Percentiles rank a stretch among this genome's conserved stretches.
phyloP scores from a whole-genome alignment of 129 eudicot genomes.

The Pseudognaphalium luteoalbum region DNA sequence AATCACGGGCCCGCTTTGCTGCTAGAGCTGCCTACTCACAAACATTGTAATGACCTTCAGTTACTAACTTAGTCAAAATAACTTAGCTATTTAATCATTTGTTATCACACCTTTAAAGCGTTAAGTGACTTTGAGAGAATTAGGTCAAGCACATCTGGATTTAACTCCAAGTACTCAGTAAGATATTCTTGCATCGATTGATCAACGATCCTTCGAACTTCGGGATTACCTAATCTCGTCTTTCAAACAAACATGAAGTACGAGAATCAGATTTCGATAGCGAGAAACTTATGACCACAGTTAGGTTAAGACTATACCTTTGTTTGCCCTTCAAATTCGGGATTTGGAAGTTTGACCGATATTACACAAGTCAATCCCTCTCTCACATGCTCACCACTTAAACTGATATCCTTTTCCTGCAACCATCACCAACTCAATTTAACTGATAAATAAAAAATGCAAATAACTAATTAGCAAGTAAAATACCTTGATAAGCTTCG shows the following conservation, averaged over 20 bases:
- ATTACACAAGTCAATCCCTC: slow-evolving; percentile 96
- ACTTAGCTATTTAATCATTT: neutral
- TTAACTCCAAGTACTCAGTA: slow-evolving; percentile 87
- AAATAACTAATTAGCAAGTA: neutral
- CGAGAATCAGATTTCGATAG: slow-evolving; percentile 15
- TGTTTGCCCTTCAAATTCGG: slow-evolving; percentile 99
- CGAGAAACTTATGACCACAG: neutral
- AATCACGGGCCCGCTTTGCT: slow-evolving; percentile 92
- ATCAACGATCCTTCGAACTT: slow-evolving; percentile 84
- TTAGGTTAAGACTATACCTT: slow-evolving; percentile 51
- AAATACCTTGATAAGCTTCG: slow-evolving; percentile 77
- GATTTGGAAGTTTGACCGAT: slow-evolving; percentile 93
- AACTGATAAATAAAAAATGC: neutral
- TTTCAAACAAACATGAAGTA: slow-evolving; percentile 30
- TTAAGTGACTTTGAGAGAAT: slow-evolving; percentile 85
- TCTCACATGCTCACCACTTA: slow-evolving; percentile 94
- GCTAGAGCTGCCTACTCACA: slow-evolving; percentile 83
- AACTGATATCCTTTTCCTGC: slow-evolving; percentile 84
- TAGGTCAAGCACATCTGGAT: slow-evolving; percentile 87
- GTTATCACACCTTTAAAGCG: slow-evolving; percentile 75
- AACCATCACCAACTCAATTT: slow-evolving; percentile 14
- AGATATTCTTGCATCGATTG: slow-evolving; percentile 84
- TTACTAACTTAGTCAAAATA: neutral
- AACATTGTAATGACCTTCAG: neutral
- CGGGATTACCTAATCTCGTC: slow-evolving; percentile 98